Evolutionary conservation across 768 basidiomycete genomes (phyloP).

Genomic region (Serpula lacrymans): DNA sequence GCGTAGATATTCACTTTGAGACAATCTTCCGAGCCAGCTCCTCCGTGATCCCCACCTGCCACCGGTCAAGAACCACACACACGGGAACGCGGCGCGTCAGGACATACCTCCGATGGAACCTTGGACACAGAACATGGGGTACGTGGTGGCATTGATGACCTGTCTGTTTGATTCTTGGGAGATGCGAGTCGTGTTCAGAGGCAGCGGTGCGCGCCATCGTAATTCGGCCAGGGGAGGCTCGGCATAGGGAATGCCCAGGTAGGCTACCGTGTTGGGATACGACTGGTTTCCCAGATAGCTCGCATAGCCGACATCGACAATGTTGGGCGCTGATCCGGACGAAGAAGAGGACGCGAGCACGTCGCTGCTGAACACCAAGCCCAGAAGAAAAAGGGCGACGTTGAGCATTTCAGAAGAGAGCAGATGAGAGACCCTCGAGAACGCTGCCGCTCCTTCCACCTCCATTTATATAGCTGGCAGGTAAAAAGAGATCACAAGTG

Average conservation of each 20-base stretch:
- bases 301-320: constrained; percentile 58
- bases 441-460: neutral
- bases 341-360: constrained; percentile 10
- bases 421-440: neutral
- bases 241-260: constrained; percentile 46
- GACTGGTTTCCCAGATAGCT: constrained; percentile 53
- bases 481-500: no score
- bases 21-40: constrained; percentile 66
- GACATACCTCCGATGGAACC: constrained; percentile 45
- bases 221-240: constrained; percentile 40
- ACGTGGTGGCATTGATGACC: constrained; percentile 48
- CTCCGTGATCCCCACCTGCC: constrained; percentile 52
- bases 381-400: neutral
- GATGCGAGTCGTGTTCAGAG: constrained; percentile 47
- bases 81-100: no score
- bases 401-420: constrained; percentile 1
- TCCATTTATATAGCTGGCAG: neutral
- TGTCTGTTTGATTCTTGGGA: constrained; percentile 29
- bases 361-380: constrained; percentile 20
- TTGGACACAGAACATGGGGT: constrained; percentile 61
- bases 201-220: constrained; percentile 46
- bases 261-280: constrained; percentile 52
- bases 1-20: constrained; percentile 65
- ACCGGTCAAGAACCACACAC: no score
- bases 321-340: constrained; percentile 14